Evolutionary conservation across 2,329 filamentous ascomycete species (phyloP).

Genomic region (Penicillium expansum): DNA sequence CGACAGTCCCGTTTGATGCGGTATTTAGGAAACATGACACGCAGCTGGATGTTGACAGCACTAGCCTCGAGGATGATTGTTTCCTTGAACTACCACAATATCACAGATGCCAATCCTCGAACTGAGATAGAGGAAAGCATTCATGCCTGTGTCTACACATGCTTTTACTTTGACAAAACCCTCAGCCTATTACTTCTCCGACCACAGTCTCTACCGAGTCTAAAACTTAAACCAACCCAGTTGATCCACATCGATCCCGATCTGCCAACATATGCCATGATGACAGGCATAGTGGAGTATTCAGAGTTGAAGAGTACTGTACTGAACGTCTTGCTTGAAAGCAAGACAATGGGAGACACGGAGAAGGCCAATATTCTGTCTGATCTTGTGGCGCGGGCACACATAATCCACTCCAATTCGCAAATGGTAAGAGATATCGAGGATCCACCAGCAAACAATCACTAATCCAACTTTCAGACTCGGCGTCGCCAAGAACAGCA

Average conservation of each 20-base stretch:
- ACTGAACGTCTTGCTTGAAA: slow-evolving; percentile 17
- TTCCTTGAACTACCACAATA: slow-evolving; percentile 26
- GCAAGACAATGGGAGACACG: slow-evolving; percentile 13
- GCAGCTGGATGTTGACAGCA: slow-evolving; percentile 24
- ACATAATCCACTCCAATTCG: slow-evolving; percentile 18
- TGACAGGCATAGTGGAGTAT: slow-evolving; percentile 19
- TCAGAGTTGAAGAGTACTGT: slow-evolving; percentile 16
- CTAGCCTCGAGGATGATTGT: slow-evolving; percentile 19
- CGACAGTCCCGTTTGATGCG: slow-evolving; percentile 22
- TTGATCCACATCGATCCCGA: slow-evolving; percentile 21
- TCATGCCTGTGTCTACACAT: slow-evolving; percentile 21
- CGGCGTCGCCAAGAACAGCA: slow-evolving; percentile 16
- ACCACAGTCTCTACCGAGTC: slow-evolving; percentile 21
- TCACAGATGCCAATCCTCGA: slow-evolving; percentile 15
- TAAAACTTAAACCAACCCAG: slow-evolving; percentile 19
- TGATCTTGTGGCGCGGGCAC: slow-evolving; percentile 18
- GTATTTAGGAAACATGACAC: slow-evolving; percentile 22
- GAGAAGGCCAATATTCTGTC: slow-evolving; percentile 22
- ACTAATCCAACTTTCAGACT: slow-evolving; percentile 8
- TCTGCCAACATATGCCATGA: slow-evolving; percentile 19
- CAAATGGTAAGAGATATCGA: slow-evolving; percentile 14
- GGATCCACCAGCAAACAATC: background rate
- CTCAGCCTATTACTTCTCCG: slow-evolving; percentile 24
- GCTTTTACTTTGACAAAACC: slow-evolving; percentile 25
- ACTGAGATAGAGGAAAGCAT: slow-evolving; percentile 21